A percentile compares a stretch with the other conserved stretches of the same genome.
Evolutionary conservation across 1,284 basidiomycete species (phyloP).

Genomic region (Tremellales sp.): DNA sequence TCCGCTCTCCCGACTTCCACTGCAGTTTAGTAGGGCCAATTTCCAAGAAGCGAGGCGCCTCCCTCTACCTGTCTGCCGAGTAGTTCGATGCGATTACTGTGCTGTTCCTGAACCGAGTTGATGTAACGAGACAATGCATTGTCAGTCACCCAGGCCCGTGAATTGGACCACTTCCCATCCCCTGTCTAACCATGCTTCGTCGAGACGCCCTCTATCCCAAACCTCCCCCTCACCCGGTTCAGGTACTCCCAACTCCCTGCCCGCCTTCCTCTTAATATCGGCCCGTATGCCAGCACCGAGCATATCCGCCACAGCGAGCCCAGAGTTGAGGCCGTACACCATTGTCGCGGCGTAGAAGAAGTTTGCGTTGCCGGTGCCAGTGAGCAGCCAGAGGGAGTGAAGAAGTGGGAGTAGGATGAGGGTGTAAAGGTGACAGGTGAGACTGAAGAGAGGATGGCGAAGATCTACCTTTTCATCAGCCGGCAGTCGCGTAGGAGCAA

Average conservation of each 20-base stretch:
- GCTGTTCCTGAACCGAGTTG: no score
- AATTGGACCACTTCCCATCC: slow-evolving; percentile 20
- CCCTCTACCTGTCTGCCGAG: no score
- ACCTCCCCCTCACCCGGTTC: neutral
- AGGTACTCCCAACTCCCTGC: neutral
- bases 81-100: no score
- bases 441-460: slow-evolving; percentile 79
- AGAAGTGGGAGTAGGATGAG: slow-evolving; percentile 84
- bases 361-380: slow-evolving; percentile 94
- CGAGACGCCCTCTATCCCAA: slow-evolving; percentile 1
- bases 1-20: no score
- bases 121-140: no score
- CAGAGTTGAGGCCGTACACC: slow-evolving; percentile 85
- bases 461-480: slow-evolving; percentile 58
- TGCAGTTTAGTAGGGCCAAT: no score
- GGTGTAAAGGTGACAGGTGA: slow-evolving; percentile 78
- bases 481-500: neutral
- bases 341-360: slow-evolving; percentile 96
- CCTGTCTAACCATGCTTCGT: slow-evolving; percentile 11
- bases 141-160: slow-evolving; percentile 6
- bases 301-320: slow-evolving; percentile 74
- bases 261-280: slow-evolving; percentile 10
- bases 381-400: slow-evolving; percentile 83
- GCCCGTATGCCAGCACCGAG: slow-evolving; percentile 68
- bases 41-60: no score